Conservation (phyloP, 805 yeast genomes). For the Pichia insulana region DNA sequence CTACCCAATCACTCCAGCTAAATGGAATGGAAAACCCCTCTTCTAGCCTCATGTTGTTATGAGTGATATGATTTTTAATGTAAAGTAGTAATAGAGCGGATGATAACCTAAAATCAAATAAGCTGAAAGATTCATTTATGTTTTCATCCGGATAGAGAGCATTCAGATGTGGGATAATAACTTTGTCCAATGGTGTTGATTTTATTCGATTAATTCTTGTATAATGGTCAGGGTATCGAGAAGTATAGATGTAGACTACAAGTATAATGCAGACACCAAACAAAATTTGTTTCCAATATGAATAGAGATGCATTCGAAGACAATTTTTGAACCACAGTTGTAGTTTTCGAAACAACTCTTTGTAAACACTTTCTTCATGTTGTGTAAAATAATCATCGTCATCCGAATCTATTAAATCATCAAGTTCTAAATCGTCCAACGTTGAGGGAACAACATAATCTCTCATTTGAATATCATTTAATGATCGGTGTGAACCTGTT, state of each 20-base stretch:
- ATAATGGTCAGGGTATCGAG: no score
- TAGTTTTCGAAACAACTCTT: background rate
- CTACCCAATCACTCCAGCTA: conserved; percentile 27
- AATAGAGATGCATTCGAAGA: background rate
- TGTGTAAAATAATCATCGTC: conserved; percentile 3
- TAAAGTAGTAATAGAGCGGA: conserved; percentile 11
- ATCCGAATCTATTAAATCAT: background rate
- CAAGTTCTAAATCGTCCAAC: background rate
- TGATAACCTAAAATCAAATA: conserved; percentile 16
- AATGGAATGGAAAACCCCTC: conserved; percentile 19
- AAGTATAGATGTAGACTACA: background rate
- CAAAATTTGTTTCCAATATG: background rate
- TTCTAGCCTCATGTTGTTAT: conserved; percentile 3
- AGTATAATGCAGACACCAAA: background rate
- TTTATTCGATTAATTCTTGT: background rate
- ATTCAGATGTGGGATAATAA: conserved; percentile 9
- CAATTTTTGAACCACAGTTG: background rate
- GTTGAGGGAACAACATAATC: background rate
- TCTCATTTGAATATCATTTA: background rate
- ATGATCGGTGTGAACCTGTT: background rate
- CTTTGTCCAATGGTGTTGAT: conserved; percentile 9
- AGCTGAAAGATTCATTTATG: background rate
- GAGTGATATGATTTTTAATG: conserved; percentile 6
- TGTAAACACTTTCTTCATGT: conserved; percentile 5
- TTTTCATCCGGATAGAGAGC: conserved; percentile 6